These are phyloP conservation scores for Vitis riparia DNA, from an alignment of 164 flowering plant genomes.

Conservation along the genomic window DNA sequence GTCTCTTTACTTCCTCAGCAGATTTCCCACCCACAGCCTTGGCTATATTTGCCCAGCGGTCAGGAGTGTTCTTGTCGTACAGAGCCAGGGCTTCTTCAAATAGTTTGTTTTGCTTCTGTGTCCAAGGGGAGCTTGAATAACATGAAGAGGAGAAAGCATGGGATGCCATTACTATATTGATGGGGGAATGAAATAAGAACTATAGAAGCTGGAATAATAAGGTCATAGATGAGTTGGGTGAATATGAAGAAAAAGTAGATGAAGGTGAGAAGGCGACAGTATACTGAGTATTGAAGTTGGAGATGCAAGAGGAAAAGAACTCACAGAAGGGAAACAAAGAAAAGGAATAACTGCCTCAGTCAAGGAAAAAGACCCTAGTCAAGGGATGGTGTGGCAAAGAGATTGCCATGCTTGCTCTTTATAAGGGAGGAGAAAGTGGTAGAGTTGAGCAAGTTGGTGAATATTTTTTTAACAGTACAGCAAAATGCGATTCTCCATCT, in stretches of 20 bases:
- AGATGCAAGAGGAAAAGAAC: slow-evolving; percentile 1
- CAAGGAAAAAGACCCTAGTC: slow-evolving; percentile 21
- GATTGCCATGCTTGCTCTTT: slow-evolving; percentile 31
- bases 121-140: slow-evolving; percentile 44
- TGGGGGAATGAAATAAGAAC: not conserved
- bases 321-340: not conserved
- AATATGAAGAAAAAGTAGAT: not conserved
- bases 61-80: slow-evolving; percentile 57
- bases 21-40: slow-evolving; percentile 51
- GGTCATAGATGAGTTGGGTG: not conserved
- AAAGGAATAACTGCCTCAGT: slow-evolving; percentile 4
- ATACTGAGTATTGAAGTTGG: not conserved
- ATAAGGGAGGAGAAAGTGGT: slow-evolving; percentile 34
- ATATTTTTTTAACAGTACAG: slow-evolving; percentile 29
- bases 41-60: slow-evolving; percentile 60
- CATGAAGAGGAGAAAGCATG: slow-evolving; percentile 29
- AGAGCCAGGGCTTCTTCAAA: slow-evolving; percentile 56
- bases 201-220: not conserved
- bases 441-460: slow-evolving; percentile 50
- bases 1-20: slow-evolving; percentile 55
- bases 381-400: slow-evolving; percentile 29
- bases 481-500: slow-evolving; percentile 28
- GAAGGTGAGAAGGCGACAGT: not conserved
- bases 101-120: slow-evolving; percentile 49
- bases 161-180: slow-evolving; percentile 37